Evolutionary conservation across 495 filamentous ascomycete species (phyloP).

Genomic region (Hyaloscypha finlandica): DNA sequence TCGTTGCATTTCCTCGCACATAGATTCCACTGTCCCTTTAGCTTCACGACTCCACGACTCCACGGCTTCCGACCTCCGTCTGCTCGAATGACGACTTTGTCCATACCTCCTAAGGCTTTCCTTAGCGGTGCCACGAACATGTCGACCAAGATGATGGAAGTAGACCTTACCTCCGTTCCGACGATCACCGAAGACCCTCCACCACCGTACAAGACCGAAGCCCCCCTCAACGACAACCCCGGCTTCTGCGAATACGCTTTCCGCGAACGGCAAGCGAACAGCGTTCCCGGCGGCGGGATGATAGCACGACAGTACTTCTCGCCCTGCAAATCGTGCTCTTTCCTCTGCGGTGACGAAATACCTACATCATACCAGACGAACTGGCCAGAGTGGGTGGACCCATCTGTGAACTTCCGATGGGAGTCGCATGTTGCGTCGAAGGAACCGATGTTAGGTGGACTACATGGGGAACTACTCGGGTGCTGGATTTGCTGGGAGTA

Average conservation of each 20-base stretch:
- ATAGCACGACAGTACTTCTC: constrained; percentile 18
- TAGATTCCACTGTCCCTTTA: neutral
- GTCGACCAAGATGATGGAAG: neutral
- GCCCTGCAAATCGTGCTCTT: constrained; percentile 22
- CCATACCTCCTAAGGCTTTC: neutral
- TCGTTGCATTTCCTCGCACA: neutral
- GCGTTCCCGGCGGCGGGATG: constrained; percentile 25
- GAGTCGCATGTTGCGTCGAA: constrained; percentile 25
- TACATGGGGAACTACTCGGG: constrained; percentile 14
- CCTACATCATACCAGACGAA: constrained; percentile 20
- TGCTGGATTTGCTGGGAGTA: constrained; percentile 34
- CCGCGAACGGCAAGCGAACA: constrained; percentile 26
- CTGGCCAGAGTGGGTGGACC: constrained; percentile 30
- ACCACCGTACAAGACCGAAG: constrained; percentile 18
- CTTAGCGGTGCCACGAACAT: neutral
- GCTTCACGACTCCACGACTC: neutral
- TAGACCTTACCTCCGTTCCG: neutral
- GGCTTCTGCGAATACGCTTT: constrained; percentile 30
- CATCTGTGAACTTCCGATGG: constrained; percentile 30
- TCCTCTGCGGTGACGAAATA: constrained; percentile 20
- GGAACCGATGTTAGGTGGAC: constrained; percentile 6
- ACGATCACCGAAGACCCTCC: constrained; percentile 16
- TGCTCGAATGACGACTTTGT: neutral
- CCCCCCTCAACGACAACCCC: constrained; percentile 17
- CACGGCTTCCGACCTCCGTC: neutral